Percentiles rank a stretch among this genome's conserved stretches.
Evolutionary conservation across 2,329 filamentous ascomycete genomes (phyloP).

Genomic region (Penicillium sp.): DNA sequence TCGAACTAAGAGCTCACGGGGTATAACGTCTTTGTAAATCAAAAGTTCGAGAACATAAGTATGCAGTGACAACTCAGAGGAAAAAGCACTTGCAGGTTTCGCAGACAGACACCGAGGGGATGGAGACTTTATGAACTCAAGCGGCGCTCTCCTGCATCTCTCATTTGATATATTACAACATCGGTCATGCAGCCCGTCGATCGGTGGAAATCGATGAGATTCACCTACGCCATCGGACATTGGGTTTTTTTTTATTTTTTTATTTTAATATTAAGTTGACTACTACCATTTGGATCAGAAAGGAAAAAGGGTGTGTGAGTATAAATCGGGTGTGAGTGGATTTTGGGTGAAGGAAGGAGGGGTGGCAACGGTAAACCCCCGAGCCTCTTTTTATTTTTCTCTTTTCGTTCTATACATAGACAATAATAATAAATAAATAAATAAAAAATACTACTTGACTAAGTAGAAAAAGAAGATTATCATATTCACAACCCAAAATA

Average conservation of each 20-base stretch:
- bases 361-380: conserved; percentile 22
- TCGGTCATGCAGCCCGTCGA: conserved; percentile 48
- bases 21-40: conserved; percentile 18
- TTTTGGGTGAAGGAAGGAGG: conserved; percentile 13
- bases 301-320: conserved; percentile 11
- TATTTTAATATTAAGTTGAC: conserved; percentile 2
- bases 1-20: conserved; percentile 10
- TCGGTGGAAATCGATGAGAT: conserved; percentile 40
- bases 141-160: conserved; percentile 38
- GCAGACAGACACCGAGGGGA: conserved; percentile 24
- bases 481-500: not conserved
- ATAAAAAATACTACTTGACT: not conserved
- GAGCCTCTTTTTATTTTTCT: conserved; percentile 12
- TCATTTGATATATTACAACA: conserved; percentile 46
- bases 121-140: conserved; percentile 36
- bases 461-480: conserved; percentile 3
- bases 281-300: conserved; percentile 8
- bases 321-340: conserved; percentile 1
- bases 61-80: conserved; percentile 25
- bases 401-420: conserved; percentile 10
- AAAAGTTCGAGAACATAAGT: conserved; percentile 9
- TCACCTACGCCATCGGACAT: conserved; percentile 35
- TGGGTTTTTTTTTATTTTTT: conserved; percentile 16
- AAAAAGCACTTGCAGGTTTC: conserved; percentile 26
- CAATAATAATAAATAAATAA: not conserved